Evolutionary conservation across 2,329 filamentous ascomycete genomes (phyloP), one percentile per base, ranked within the genome.

Genomic region (Magnaporthales sp.): DNA sequence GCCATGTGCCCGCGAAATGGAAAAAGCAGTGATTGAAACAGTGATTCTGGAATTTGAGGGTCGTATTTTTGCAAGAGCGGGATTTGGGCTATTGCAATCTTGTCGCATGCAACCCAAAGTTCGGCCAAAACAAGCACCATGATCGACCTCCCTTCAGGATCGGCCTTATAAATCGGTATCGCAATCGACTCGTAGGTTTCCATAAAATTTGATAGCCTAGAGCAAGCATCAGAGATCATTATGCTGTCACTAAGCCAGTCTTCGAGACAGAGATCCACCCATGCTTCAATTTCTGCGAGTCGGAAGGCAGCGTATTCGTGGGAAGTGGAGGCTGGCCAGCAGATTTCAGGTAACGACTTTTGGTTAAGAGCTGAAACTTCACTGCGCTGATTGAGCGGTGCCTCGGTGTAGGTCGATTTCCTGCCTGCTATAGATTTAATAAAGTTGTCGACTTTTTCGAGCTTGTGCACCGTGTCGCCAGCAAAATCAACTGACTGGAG

Each of bases 101-200:
- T 81, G 68, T 90, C 86, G 32, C 82, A 80, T 0, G 82, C 83
- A 8, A 85, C 72, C 87, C 86, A 90, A 0, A 89, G 72, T 66
- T 89, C 85, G 2, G 86, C 69, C 0, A 84, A 70, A 0, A 81
- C 84, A 0, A 90, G 77, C 3, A 86, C 67, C 82, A 88, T 87
- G 4, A 81, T 68, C 0, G 87, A 89, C 0, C 76, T 70, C 0
- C 74, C 74, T 67, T 84, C 79, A 0, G 86, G 81, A 1, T 80
- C 77, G 0, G 64, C 68, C 0, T 65, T 3, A 60, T 86, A 87
- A 0, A 38, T 10, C 0, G 1, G 0, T 0, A 30, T 51, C 0
- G 78, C 78, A 3, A 27, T 3, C 0, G 19, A 4, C 54, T 78
- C 71, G 66, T 84, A 84, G 0, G 54, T 15, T 2, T 71, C 61